Evolutionary conservation across 768 basidiomycete species (phyloP), one percentile per base, ranked within the genome.

Genomic region (Solioccasus polychromus): DNA sequence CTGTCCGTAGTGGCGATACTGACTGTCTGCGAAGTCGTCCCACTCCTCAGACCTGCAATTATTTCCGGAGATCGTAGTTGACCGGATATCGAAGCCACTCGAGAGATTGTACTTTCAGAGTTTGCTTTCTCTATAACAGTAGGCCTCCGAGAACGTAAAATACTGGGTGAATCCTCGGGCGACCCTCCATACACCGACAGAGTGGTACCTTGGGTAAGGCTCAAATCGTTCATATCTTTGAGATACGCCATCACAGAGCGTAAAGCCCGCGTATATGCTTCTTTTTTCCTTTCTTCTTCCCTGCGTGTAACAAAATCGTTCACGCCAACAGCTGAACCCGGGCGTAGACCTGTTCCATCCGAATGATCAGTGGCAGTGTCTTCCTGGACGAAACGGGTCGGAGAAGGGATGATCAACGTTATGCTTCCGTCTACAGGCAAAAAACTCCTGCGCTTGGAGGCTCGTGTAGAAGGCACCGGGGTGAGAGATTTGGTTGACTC

Each of bases 161-260:
- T 46, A 2, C 42, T 51, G 14, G 60, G 55, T 18, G 58, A 55
- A 35, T 80, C 79, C 20, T 80, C 79, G 9, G 71, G 60, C 3
- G 71, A 59, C 18, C 71, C 60, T 12, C 80, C 79, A 60, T 87
- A 85, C 65, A 83, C 70, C 45, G 80, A 81, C 55, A 80, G 50
- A 10, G 75, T 65, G 46, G 75, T 72, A 14, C 69, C 60, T 58
- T 85, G 85, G 17, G 82, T 78, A 53, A 82, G 66, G 15, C 83
- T 84, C 24, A 99, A 73, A 60, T 99, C 96, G 60, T 93, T 87
- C 82, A 99, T 86, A 58, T 99, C 96, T 57, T 83, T 83, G 17
- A 99, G 77, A 66, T 98, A 99, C 7, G 92, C 91, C 87, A 98
- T 94, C 15, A 99, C 82, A 9, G 89, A 88, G 44, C 89, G 80